phyloP scores from a whole-genome alignment of 2,329 filamentous ascomycete genomes.

The Daldinia sp. region DNA sequence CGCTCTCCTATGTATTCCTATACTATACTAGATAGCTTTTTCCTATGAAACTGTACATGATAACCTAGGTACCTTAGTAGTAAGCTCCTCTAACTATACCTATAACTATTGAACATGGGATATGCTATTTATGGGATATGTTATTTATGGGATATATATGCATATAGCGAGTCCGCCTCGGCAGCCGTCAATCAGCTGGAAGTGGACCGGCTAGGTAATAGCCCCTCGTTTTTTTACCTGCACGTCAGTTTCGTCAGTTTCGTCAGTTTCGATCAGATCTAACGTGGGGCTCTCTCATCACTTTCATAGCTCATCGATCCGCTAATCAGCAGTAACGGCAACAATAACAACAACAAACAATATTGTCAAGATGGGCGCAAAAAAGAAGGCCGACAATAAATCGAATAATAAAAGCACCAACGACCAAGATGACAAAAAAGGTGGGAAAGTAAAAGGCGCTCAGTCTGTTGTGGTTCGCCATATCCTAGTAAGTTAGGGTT shows the following conservation, averaged over 20 bases:
- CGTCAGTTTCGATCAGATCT: background rate
- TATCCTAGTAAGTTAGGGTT: slow-evolving; percentile 35
- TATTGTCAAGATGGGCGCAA: slow-evolving; percentile 39
- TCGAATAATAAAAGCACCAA: slow-evolving; percentile 29
- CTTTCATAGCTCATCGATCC: slow-evolving; percentile 7
- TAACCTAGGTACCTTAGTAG: background rate
- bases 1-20: background rate
- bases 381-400: slow-evolving; percentile 41
- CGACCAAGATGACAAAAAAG: slow-evolving; percentile 34
- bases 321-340: slow-evolving; percentile 15
- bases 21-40: background rate
- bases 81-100: too few species aligned
- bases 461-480: slow-evolving; percentile 33
- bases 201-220: background rate
- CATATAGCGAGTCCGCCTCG: background rate
- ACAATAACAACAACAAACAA: too few species aligned
- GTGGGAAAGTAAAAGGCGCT: slow-evolving; percentile 33
- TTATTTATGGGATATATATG: too few species aligned
- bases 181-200: slow-evolving; percentile 8
- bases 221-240: slow-evolving; percentile 6
- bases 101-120: too few species aligned
- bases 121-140: too few species aligned
- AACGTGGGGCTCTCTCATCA: slow-evolving; percentile 23
- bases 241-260: background rate
- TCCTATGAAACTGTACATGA: background rate